Conservation (phyloP, 1,284 basidiomycete species). For the Kalmanozyma brasiliensis region DNA sequence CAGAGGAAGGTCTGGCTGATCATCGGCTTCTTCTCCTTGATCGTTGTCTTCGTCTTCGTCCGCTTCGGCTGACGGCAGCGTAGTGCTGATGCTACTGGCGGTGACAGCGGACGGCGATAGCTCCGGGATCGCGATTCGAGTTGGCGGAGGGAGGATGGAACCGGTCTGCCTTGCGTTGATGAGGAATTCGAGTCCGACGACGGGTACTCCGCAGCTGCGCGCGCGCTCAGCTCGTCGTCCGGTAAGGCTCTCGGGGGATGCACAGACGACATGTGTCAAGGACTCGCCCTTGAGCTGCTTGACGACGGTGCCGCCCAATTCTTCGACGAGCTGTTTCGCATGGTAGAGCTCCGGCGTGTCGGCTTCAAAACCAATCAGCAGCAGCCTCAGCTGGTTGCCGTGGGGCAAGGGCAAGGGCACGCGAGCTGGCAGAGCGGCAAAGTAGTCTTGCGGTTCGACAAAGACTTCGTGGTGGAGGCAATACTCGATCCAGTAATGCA, state of each 20-base stretch:
- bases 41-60: not conserved
- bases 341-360: slow-evolving; percentile 53
- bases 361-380: slow-evolving; percentile 46
- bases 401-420: slow-evolving; percentile 38
- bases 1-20: slow-evolving; percentile 14
- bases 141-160: slow-evolving; percentile 18
- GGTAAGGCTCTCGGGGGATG: slow-evolving; percentile 21
- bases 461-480: slow-evolving; percentile 51
- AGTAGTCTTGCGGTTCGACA: slow-evolving; percentile 39
- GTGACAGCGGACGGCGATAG: slow-evolving; percentile 7
- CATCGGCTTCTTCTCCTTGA: not conserved
- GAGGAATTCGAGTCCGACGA: slow-evolving; percentile 41
- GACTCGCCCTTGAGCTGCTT: slow-evolving; percentile 36
- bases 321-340: slow-evolving; percentile 39
- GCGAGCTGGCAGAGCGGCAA: slow-evolving; percentile 43
- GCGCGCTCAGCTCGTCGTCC: slow-evolving; percentile 34
- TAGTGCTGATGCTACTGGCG: slow-evolving; percentile 11
- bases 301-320: slow-evolving; percentile 38
- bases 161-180: slow-evolving; percentile 29
- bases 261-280: slow-evolving; percentile 50
- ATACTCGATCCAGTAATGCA: slow-evolving; percentile 60
- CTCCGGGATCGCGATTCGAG: slow-evolving; percentile 8
- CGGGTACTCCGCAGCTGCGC: slow-evolving; percentile 32
- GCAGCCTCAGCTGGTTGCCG: slow-evolving; percentile 20
- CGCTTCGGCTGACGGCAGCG: slow-evolving; percentile 5